These are phyloP conservation scores for Fusarium torreyae DNA, from an alignment of 2,329 filamentous ascomycete genomes.

Conservation along the genomic window DNA sequence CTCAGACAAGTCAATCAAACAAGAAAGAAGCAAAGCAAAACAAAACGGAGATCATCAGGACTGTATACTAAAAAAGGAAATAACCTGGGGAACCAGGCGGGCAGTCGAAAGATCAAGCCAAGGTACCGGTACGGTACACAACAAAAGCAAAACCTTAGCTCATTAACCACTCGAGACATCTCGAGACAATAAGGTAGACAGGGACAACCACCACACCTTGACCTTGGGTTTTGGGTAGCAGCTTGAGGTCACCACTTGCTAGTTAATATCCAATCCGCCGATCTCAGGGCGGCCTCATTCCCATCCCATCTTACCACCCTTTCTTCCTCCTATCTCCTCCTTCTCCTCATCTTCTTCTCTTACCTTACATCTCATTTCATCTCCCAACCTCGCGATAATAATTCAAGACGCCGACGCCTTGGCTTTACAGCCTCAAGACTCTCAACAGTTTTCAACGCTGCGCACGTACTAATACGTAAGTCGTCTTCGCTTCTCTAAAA, in stretches of 20 bases:
- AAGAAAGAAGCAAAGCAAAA: slow-evolving; percentile 1
- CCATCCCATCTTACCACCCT: slow-evolving; percentile 35
- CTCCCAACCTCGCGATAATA: slow-evolving; percentile 33
- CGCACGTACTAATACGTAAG: slow-evolving; percentile 41
- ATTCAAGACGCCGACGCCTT: neutral
- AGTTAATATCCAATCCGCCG: slow-evolving; percentile 31
- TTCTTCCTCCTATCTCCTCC: slow-evolving; percentile 16
- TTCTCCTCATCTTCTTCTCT: neutral
- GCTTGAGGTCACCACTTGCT: slow-evolving; percentile 32
- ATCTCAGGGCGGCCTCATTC: slow-evolving; percentile 42
- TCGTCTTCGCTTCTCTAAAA: slow-evolving; percentile 23
- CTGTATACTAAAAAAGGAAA: slow-evolving; percentile 16
- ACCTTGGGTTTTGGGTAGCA: slow-evolving; percentile 4
- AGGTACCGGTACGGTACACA: slow-evolving; percentile 25
- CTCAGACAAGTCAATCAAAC: no score
- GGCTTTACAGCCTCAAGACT: neutral
- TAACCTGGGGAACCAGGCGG: slow-evolving; percentile 27
- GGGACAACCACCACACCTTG: slow-evolving; percentile 12
- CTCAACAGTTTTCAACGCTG: slow-evolving; percentile 34
- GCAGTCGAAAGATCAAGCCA: slow-evolving; percentile 16
- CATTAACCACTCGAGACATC: slow-evolving; percentile 27
- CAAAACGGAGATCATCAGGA: slow-evolving; percentile 15
- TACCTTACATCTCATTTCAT: neutral
- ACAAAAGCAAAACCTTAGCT: slow-evolving; percentile 22
- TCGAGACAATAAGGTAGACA: slow-evolving; percentile 33